phyloP scores from a whole-genome alignment of 1,139 yeast species.

The Magnusiomyces magnusii region DNA sequence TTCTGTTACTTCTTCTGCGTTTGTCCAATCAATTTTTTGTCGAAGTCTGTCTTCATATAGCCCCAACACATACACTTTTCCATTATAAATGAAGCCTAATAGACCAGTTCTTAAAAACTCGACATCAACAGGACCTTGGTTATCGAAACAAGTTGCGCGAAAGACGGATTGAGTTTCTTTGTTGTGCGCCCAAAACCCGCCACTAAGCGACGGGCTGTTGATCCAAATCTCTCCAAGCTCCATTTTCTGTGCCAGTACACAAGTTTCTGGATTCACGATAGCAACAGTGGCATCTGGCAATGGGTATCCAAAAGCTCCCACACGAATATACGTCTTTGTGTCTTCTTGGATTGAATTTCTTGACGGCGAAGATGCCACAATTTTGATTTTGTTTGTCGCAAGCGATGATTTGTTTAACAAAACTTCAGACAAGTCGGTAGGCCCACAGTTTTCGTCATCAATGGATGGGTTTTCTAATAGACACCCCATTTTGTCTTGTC shows the following conservation, averaged over 20 bases:
- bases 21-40: constrained; percentile 42
- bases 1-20: constrained; percentile 17
- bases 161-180: constrained; percentile 68
- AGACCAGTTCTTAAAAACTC: constrained; percentile 87
- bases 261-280: constrained; percentile 87
- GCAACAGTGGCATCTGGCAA: constrained; percentile 91
- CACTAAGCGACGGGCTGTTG: constrained; percentile 79
- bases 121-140: constrained; percentile 58
- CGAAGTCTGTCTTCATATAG: constrained; percentile 86
- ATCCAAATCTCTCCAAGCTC: constrained; percentile 99
- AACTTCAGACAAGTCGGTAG: constrained; percentile 54
- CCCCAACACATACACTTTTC: constrained; percentile 83
- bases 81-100: constrained; percentile 79
- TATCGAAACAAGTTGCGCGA: constrained; percentile 72
- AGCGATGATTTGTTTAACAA: constrained; percentile 75
- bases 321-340: constrained; percentile 47
- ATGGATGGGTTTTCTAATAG: constrained; percentile 19
- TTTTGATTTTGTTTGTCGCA: constrained; percentile 67
- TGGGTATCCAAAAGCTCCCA: constrained; percentile 93
- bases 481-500: constrained; percentile 51
- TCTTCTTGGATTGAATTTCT: constrained; percentile 37
- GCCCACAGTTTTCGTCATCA: constrained; percentile 37
- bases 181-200: constrained; percentile 75
- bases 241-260: constrained; percentile 54
- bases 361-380: constrained; percentile 51